These are phyloP conservation scores for Catenaria anguillulae DNA, from an alignment of 371 early-diverging fungal species.

Conservation along the genomic window DNA sequence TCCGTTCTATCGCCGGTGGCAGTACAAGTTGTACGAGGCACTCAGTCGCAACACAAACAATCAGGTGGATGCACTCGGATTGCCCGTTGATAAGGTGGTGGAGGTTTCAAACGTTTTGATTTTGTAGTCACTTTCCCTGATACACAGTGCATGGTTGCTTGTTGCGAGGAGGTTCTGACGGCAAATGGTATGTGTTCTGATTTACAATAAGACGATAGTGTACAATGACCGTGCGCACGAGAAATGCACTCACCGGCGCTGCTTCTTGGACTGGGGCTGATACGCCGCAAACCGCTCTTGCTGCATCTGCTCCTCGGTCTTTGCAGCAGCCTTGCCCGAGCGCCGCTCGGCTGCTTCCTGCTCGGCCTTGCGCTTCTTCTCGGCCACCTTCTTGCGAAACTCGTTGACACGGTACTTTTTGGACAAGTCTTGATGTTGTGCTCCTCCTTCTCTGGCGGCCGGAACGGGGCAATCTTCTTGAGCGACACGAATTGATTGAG, in stretches of 20 bases:
- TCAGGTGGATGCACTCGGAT: not conserved
- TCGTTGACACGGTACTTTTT: conserved; percentile 44
- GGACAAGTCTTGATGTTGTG: conserved; percentile 26
- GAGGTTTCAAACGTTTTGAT: not conserved
- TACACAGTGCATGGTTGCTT: too few relatives aligned
- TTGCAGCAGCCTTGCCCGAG: not conserved
- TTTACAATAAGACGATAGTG: too few relatives aligned
- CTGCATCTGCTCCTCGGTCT: not conserved
- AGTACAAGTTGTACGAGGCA: not conserved
- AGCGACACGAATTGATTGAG: conserved; percentile 70
- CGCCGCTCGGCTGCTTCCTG: not conserved
- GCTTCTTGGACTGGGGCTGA: not conserved
- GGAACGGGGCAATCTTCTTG: conserved; percentile 70
- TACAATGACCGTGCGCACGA: too few relatives aligned
- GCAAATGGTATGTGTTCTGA: too few relatives aligned
- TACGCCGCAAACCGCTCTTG: not conserved
- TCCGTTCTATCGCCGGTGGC: not conserved
- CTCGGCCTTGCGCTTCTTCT: conserved; percentile 3
- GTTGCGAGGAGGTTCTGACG: too few relatives aligned
- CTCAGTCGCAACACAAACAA: not conserved
- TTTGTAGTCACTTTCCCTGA: not conserved
- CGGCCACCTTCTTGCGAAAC: conserved; percentile 26
- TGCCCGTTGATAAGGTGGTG: not conserved
- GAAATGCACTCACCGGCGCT: too few relatives aligned
- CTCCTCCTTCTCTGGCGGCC: conserved; percentile 31